Conservation (phyloP, 257 asterid species). For the Rubia yunnanensis region DNA sequence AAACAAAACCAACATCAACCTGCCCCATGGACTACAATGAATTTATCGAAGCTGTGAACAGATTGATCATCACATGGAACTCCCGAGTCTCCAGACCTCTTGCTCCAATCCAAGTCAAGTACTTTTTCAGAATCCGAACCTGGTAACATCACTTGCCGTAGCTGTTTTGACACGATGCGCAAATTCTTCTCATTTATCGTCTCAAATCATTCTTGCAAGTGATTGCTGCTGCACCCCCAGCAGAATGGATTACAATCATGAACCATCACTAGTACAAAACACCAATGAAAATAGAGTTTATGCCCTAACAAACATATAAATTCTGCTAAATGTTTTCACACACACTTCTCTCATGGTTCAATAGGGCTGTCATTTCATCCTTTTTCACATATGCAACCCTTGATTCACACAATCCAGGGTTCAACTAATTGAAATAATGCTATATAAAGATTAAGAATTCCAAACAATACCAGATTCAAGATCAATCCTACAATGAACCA, state of each 20-base stretch:
- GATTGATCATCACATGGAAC: slow-evolving; percentile 32
- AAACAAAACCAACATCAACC: slow-evolving; percentile 31
- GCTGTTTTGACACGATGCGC: slow-evolving; percentile 55
- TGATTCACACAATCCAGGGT: background rate
- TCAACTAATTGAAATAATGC: too few species aligned
- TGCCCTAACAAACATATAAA: background rate
- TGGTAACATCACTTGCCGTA: slow-evolving; percentile 54
- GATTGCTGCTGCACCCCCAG: slow-evolving; percentile 96
- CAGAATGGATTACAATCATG: slow-evolving; percentile 9
- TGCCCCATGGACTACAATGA: slow-evolving; percentile 90
- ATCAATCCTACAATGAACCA: background rate
- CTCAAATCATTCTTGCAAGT: slow-evolving; percentile 82
- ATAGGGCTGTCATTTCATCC: background rate
- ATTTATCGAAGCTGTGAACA: slow-evolving; percentile 35
- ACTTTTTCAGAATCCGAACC: slow-evolving; percentile 29
- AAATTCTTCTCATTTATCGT: slow-evolving; percentile 63
- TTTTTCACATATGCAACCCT: background rate
- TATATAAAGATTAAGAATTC: background rate
- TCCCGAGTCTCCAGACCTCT: slow-evolving; percentile 53
- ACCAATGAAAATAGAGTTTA: background rate
- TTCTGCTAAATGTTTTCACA: background rate
- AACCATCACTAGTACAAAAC: background rate
- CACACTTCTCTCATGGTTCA: background rate
- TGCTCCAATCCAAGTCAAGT: slow-evolving; percentile 93
- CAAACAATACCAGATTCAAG: background rate